Base-by-base conservation (phyloP, 371 early-diverging fungal genomes). In the Mortierella sp. region DNA sequence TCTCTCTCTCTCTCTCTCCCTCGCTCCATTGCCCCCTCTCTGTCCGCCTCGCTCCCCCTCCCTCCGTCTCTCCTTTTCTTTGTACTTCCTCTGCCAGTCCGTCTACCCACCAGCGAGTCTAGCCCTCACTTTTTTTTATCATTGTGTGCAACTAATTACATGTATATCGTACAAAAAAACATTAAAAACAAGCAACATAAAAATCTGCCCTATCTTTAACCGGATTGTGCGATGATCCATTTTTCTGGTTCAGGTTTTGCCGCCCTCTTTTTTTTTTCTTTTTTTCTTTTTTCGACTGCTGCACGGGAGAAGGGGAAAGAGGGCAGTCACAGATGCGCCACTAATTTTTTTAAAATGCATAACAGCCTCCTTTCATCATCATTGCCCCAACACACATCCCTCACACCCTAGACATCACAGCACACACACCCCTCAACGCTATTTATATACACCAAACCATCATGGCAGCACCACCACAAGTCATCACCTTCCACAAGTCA, bases 401-500 rank as follows among this genome's bases (percentile, higher is more conserved):
- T 38, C 42, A 38, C 42, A 7, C 65, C n/a, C n/a, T n/a, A n/a
- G n/a, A n/a, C n/a, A n/a, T n/a, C n/a, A n/a, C n/a, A n/a, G n/a
- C n/a, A n/a, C n/a, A n/a, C n/a, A n/a, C n/a, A n/a, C n/a, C n/a
- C n/a, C n/a, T n/a, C n/a, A n/a, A n/a, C n/a, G n/a, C n/a, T n/a
- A n/a, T n/a, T n/a, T n/a, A n/a, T 26, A 11, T 34, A 31, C 24
- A 28, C 21, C 0, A 54, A 54, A 9, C 73, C 19, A 11, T 21
- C 26, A 71, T 79, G 80, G 26, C 50, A 16, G 24, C 44, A 19
- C 26, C 65, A 16, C 26, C 65, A 16, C 42, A 38, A 1, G 14
- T 31, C 5, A 71, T 74, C 72, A 71, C 78, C 0, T 81, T 85
- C 44, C 85, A 85, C 60, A 58, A 71, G 8, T 79, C 85, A 2